phyloP scores from a whole-genome alignment of 352 stramenopile genomes.

The Globisporangium perplexum region DNA sequence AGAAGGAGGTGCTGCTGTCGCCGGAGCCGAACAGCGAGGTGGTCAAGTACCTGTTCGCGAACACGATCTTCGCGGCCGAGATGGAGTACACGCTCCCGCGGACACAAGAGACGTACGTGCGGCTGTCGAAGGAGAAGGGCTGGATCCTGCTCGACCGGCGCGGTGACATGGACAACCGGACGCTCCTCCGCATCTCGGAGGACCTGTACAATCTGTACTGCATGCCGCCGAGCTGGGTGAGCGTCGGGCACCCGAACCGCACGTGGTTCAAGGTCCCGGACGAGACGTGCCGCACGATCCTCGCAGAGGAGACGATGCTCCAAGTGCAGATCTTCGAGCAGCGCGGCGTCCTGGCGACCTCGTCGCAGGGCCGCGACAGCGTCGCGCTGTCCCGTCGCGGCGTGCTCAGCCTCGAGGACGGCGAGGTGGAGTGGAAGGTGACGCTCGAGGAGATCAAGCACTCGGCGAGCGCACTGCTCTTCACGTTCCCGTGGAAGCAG shows the following conservation, averaged over 20 bases:
- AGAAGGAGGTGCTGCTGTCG: conserved; percentile 72
- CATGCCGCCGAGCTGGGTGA: conserved; percentile 75
- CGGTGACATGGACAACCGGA: conserved; percentile 13
- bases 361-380: conserved; percentile 62
- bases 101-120: conserved; percentile 67
- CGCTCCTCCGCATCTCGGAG: conserved; percentile 63
- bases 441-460: conserved; percentile 84
- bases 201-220: conserved; percentile 74
- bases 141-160: conserved; percentile 57
- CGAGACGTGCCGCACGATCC: conserved; percentile 48
- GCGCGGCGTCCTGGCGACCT: conserved; percentile 64
- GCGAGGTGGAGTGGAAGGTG: conserved; percentile 47
- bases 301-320: conserved; percentile 65
- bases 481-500: conserved; percentile 86
- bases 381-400: conserved; percentile 62
- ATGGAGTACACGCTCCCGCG: conserved; percentile 78
- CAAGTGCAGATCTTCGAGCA: conserved; percentile 71
- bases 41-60: conserved; percentile 52
- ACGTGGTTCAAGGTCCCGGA: conserved; percentile 84
- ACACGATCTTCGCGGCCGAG: conserved; percentile 71
- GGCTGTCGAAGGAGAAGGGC: conserved; percentile 71
- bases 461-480: conserved; percentile 60
- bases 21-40: conserved; percentile 64
- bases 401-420: conserved; percentile 37
- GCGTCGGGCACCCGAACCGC: conserved; percentile 67